Conservation (phyloP, 106 monocot genomes). For the Vanilla planifolia region DNA sequence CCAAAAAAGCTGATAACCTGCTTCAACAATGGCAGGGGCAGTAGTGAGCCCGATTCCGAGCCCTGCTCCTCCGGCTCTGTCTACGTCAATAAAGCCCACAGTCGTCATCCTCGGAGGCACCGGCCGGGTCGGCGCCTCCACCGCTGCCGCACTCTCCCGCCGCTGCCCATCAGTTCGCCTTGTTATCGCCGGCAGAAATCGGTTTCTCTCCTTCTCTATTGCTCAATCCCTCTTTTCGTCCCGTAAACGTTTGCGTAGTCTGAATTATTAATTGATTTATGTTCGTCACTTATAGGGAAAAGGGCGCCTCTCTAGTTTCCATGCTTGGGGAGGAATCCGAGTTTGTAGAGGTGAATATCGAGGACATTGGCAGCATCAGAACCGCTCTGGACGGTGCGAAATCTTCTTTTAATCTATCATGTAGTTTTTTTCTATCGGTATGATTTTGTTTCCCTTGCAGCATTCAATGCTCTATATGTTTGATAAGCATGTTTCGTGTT, state of each 20-base stretch:
- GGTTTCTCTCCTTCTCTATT: conserved; percentile 18
- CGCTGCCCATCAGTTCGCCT: conserved; percentile 64
- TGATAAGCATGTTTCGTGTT: too few relatives aligned
- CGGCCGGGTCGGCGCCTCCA: conserved; percentile 84
- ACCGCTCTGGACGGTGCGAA: conserved; percentile 44
- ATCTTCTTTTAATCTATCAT: neutral
- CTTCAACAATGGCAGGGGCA: conserved; percentile 10
- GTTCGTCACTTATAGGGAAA: conserved; percentile 30
- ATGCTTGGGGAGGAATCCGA: conserved; percentile 54
- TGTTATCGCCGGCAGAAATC: conserved; percentile 72
- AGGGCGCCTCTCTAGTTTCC: conserved; percentile 54
- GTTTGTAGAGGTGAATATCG: conserved; percentile 70
- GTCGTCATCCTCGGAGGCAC: conserved; percentile 89
- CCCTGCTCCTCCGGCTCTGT: conserved; percentile 2
- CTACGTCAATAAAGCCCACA: conserved; percentile 17
- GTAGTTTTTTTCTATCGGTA: too few relatives aligned
- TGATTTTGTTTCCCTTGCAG: too few relatives aligned
- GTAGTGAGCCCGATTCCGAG: conserved; percentile 2
- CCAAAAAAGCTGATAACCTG: too few relatives aligned
- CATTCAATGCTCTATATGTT: too few relatives aligned
- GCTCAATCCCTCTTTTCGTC: neutral
- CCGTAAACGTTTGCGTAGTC: neutral
- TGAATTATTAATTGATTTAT: too few relatives aligned
- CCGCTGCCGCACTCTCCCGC: conserved; percentile 73
- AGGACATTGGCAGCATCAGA: conserved; percentile 14